Base-by-base conservation (phyloP, 495 filamentous ascomycete genomes). In the Neurospora hispaniola region DNA sequence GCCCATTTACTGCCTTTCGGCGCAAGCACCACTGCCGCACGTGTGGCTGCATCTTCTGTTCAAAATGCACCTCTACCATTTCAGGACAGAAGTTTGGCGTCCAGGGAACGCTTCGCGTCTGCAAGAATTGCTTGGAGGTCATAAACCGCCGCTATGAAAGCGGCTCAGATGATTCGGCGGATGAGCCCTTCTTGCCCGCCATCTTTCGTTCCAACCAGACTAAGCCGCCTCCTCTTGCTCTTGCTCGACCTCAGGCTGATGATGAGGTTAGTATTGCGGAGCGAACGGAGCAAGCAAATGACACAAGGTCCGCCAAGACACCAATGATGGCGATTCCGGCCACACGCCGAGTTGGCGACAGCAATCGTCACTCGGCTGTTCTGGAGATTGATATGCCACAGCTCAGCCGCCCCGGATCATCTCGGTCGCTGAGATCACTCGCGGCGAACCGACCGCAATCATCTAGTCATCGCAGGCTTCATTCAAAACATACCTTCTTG, bases 21-120 rank as follows among this genome's bases (percentile, higher is more conserved):
- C 89, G 96, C 72, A 98, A 98, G 78, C 96, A 99, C 81, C 96
- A 99, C 78, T 99, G 96, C 79, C 89, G 96, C 77, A 92, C 89
- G 69, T 90, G 96, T 79, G 96, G 96, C 41, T 96, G 97, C 78
- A 99, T 99, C 46, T 98, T 98, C 79, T 96, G 98, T 81, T 92
- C 93, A 1, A 97, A 97, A 80, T 99, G 96, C 81, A 99, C 96
- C 4, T 90, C 92, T 46, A 87, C 94, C 16, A 92, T 99, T 35
- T 88, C 93, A 16, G 96, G 95, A 5, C 87, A 90, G 71, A 87
- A 89, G 41, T 98, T 98, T 80, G 93, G 93, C n/a, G 93, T 97
- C 71, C 88, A 90, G 70, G 91, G 94, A 3, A 91, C 90, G 39
- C 86, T 99, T 69, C 86, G 96, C 74, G 93, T 98, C 40, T 99